Evolutionary conservation across 2,329 filamentous ascomycete genomes (phyloP), one percentile per base, ranked within the genome.

Genomic region (Gaeumannomyces sp.): DNA sequence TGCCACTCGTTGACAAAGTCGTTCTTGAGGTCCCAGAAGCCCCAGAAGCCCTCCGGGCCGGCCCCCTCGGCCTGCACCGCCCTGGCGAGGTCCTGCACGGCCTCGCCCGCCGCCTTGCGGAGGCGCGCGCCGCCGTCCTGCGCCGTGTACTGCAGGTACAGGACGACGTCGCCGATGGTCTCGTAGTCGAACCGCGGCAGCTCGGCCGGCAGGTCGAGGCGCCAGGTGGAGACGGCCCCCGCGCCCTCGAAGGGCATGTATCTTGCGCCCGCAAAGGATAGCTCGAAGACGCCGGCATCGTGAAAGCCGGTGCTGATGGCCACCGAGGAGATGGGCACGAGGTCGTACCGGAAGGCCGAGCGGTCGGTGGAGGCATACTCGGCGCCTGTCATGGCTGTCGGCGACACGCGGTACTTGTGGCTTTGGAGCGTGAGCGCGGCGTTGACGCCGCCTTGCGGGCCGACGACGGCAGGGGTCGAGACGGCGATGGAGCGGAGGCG

Each of bases 231-330:
- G 59, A 77, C 71, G 4, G 67, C n/a, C 74, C 77, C 77, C 3
- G 75, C 72, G 25, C 71, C 69, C 66, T 79, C 77, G 63, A 79
- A 79, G 2, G 77, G 77, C 5, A 71, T 31, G 64, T 73, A 77
- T 2, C 72, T 68, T 27, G 73, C 70, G 53, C 69, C 71, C 4
- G 35, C 56, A 67, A 76, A 74, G 65, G 64, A 64, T 35, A 76
- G 66, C 19, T 77, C 72, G 65, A 78, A 77, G 1, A 72, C 58
- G n/a, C 77, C 76, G 2, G 66, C 29, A 66, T 79, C 77, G 2
- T 31, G 7, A 2, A 53, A 14, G 25, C 29, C 25, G 1, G 60
- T 64, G 19, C 28, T 45, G 35, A n/a, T 69, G 13, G 72, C 63
- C 16, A 76, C 71, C 8, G 73, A 60, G 1, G 57, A 25, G 53